Evolutionary conservation across 441 rosid genomes (phyloP).

Genomic region (Capsella rubella): DNA sequence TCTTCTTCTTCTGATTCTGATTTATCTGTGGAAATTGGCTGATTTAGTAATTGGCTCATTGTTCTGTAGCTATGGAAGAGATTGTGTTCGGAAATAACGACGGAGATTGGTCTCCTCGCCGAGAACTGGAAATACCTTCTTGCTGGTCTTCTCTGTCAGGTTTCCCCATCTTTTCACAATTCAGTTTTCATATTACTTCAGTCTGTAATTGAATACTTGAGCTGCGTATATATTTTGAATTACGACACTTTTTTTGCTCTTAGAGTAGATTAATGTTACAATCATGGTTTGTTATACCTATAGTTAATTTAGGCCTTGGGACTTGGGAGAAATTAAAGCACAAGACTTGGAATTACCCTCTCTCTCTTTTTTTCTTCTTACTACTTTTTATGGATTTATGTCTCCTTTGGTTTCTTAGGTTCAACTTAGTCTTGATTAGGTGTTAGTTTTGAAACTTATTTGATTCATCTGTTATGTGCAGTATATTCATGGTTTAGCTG

Average conservation of each 20-base stretch:
- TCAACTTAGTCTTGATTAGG: not conserved
- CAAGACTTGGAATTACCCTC: conserved; percentile 7
- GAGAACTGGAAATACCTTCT: conserved; percentile 95
- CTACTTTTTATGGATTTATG: conserved; percentile 2
- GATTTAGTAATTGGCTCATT: conserved; percentile 15
- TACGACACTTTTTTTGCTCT: not conserved
- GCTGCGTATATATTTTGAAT: not conserved
- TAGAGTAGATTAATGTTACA: conserved; percentile 37
- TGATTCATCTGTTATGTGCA: conserved; percentile 45
- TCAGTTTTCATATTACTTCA: not conserved
- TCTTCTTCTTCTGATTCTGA: conserved; percentile 5
- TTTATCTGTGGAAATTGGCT: conserved; percentile 31
- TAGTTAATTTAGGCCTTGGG: conserved; percentile 42
- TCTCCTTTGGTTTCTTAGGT: not conserved
- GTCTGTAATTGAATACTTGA: conserved; percentile 1
- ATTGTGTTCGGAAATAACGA: conserved; percentile 74
- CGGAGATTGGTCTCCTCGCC: conserved; percentile 82
- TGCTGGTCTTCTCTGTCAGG: conserved; percentile 94
- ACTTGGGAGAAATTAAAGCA: conserved; percentile 19
- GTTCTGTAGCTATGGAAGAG: conserved; percentile 87
- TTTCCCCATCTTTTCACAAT: not conserved
- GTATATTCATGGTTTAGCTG: conserved; percentile 94
- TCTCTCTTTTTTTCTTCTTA: not conserved
- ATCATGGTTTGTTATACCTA: conserved; percentile 47
- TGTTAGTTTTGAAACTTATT: conserved; percentile 14